Base-by-base conservation (phyloP, 371 early-diverging fungal genomes). In the Rhizopus stolonifer region DNA sequence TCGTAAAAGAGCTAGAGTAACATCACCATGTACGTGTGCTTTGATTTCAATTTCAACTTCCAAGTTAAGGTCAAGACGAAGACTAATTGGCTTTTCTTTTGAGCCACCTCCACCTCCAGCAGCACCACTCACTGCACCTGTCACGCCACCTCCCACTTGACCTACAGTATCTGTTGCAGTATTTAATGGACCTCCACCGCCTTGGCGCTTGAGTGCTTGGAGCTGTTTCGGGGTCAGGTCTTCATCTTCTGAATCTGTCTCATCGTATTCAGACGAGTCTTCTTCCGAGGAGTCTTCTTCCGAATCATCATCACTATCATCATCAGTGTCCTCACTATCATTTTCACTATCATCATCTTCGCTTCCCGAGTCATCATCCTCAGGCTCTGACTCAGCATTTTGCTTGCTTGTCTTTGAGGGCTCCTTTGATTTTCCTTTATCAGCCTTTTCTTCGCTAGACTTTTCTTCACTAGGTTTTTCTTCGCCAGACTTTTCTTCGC, bases 11-110 rank as follows among this genome's bases (percentile, higher is more conserved):
- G 69, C 58, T 5, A 69, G 40, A 22, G 69, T 69, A 24, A 69
- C 59, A 64, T 69, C 69, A 61, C 67, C 69, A 56, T 65, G 69
- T 5, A 69, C 61, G 14, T 50, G 50, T 8, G 69, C 69, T 21
- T 64, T 61, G 15, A 69, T 46, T 39, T 64, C 61, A 19, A 69
- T 65, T 31, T 69, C 69, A 22, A 69, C 64, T 8, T 69, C 69
- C 13, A 69, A 42, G 34, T 69, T 69, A 25, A 69, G 56, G 39
- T 69, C 69, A 33, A 69, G 52, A 42, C 69, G 68, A 21, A 68
- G 46, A 48, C 64, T 68, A 21, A 68, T 51, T 32, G 68, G 61
- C 4, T 60, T 52, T 15, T 63, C 31, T 13, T 26, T n/a, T 10
- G 24, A 22, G 25, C 47, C 17, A 24, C 57, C 57, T 22, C 47